A percentile compares a stretch with the other conserved stretches of the same genome.
These are phyloP conservation scores for Stagonosporopsis tanaceti DNA, from an alignment of 2,329 filamentous ascomycete genomes.

Conservation along the genomic window DNA sequence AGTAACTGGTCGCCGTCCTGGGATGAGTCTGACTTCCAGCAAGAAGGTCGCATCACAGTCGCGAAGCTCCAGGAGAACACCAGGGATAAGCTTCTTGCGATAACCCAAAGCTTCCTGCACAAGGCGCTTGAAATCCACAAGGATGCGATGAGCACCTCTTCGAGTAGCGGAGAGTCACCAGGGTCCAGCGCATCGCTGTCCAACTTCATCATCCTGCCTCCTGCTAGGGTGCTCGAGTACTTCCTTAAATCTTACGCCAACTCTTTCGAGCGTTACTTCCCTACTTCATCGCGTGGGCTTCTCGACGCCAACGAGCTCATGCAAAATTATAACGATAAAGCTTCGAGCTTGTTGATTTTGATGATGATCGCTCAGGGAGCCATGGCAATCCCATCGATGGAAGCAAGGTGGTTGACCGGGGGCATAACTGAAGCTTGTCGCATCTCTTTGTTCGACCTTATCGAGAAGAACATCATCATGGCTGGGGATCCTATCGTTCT, in stretches of 20 bases:
- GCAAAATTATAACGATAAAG: constrained; percentile 67
- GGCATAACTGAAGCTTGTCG: constrained; percentile 75
- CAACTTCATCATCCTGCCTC: constrained; percentile 72
- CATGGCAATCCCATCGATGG: constrained; percentile 69
- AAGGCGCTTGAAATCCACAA: constrained; percentile 75
- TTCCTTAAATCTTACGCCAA: constrained; percentile 72
- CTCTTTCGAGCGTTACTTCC: constrained; percentile 72
- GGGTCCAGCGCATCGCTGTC: constrained; percentile 59
- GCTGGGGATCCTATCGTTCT: constrained; percentile 70
- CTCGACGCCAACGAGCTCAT: constrained; percentile 74
- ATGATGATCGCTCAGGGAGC: constrained; percentile 78
- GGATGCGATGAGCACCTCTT: constrained; percentile 54
- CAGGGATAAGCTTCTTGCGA: constrained; percentile 74
- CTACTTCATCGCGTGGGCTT: constrained; percentile 65
- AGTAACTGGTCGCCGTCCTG: constrained; percentile 60
- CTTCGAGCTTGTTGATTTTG: constrained; percentile 70
- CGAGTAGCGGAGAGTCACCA: constrained; percentile 54
- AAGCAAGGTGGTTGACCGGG: constrained; percentile 70
- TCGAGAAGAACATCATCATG: constrained; percentile 75
- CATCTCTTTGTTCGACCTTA: constrained; percentile 74
- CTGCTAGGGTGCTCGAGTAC: constrained; percentile 70
- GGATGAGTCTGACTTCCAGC: constrained; percentile 58
- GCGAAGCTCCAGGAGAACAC: constrained; percentile 63
- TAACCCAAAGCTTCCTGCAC: constrained; percentile 74
- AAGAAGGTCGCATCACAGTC: constrained; percentile 57